Evolutionary conservation across 805 yeast species (phyloP), one percentile per base, ranked within the genome.

Genomic region (Candida ficus): DNA sequence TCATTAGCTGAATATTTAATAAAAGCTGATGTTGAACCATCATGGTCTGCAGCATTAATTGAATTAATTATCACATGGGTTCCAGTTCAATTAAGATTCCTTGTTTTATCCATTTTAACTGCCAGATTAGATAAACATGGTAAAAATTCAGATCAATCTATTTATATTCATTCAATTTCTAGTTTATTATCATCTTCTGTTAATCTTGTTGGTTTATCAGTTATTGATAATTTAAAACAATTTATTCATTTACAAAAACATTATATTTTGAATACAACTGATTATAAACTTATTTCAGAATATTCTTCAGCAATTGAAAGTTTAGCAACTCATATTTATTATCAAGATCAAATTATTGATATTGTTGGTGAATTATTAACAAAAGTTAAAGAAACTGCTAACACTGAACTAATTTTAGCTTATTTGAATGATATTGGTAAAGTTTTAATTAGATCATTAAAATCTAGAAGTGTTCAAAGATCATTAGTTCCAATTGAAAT

Each of bases 131-230:
- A 54, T 35, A 44, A 39, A 35, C 20, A 44, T 40, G 38, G 46
- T 37, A 31, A 41, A 41, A 26, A 44, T 12, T 31, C 21, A 42
- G 63, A 43, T 47, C 60, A 35, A 45, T 29, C 55, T 22, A 45
- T 66, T 25, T 62, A 68, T 29, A 66, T 80, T 22, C 60, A 61
- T 35, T 58, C 73, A 40, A 66, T 79, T 7, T 62, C 79, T 9
- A 80, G 81, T 11, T 62, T 88, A 23, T 66, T 90, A n/a, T 71
- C 82, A 1, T 81, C 93, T 0, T 80, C 80, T 29, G 87, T 87
- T 31, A 87, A 83, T 57, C 77, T 91, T 71, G 82, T 89, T 46
- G 97, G 97, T 0, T 66, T 93, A 33, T 83, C 96, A 10, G 84
- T 89, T 6, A 69, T 88, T 29, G 98, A 90, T 57, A 73, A 85